phyloP scores from a whole-genome alignment of 345 rosid genomes.

The Noccaea caerulescens region DNA sequence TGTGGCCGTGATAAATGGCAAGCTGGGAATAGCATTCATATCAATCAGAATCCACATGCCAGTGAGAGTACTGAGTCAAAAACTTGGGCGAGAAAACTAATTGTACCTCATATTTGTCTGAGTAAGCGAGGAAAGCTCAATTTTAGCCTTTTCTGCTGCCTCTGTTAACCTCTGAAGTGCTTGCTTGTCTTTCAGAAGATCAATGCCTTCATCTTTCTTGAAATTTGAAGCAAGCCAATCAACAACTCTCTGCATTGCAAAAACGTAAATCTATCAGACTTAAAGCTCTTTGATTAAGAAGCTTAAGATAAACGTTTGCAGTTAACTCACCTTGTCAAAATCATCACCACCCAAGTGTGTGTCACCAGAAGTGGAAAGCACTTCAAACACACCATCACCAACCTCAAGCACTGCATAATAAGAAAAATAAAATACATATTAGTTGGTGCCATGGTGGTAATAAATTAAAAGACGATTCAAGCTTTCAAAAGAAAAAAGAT shows the following conservation, averaged over 20 bases:
- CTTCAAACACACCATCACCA: conserved; percentile 99
- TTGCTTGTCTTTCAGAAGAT: conserved; percentile 96
- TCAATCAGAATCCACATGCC: background rate
- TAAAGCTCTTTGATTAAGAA: background rate
- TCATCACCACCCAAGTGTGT: conserved; percentile 99
- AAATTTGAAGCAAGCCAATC: conserved; percentile 88
- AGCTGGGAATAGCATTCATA: conserved; percentile 46
- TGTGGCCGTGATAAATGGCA: conserved; percentile 98
- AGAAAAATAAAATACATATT: conserved; percentile 6
- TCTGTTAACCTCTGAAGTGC: conserved; percentile 96
- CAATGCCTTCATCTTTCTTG: conserved; percentile 91
- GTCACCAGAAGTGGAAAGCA: conserved; percentile 97
- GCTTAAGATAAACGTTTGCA: background rate
- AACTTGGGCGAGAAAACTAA: background rate
- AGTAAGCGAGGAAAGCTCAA: conserved; percentile 92
- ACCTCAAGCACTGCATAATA: conserved; percentile 85
- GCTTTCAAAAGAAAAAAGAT: too few species aligned
- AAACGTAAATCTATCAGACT: background rate
- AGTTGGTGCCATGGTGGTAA: background rate
- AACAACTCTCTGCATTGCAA: conserved; percentile 73
- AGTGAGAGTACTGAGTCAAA: background rate
- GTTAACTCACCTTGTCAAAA: conserved; percentile 74
- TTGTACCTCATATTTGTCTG: conserved; percentile 81
- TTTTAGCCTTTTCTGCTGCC: conserved; percentile 95
- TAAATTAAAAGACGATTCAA: background rate